Conservation (phyloP, 257 asterid genomes). For the Rhazya stricta region DNA sequence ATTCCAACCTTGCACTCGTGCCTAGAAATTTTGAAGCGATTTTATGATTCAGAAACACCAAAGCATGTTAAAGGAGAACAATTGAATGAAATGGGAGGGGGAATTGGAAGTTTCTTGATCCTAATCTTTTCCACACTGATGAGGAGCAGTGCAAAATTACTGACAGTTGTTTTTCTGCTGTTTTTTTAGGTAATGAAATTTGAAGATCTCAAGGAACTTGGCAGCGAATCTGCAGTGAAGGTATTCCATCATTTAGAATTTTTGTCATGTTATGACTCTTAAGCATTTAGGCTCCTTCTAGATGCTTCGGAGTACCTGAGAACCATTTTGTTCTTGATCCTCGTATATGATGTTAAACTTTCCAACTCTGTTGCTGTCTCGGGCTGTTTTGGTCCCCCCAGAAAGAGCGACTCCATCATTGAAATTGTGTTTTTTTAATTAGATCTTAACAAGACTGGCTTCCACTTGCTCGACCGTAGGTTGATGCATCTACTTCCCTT, state of each 20-base stretch:
- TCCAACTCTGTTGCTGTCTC: neutral
- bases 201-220: conserved; percentile 90
- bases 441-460: neutral
- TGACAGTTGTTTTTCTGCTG: conserved; percentile 16
- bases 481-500: neutral
- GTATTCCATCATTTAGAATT: conserved; percentile 26
- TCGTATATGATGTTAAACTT: neutral
- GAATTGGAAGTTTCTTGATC: neutral
- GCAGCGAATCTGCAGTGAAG: conserved; percentile 91
- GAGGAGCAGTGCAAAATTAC: neutral
- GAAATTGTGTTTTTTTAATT: neutral
- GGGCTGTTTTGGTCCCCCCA: neutral
- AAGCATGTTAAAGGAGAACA: neutral
- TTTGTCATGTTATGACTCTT: neutral
- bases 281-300: neutral
- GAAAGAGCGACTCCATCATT: neutral
- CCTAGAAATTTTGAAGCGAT: neutral
- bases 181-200: conserved; percentile 85
- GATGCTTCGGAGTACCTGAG: neutral
- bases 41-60: neutral
- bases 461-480: neutral
- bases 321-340: neutral
- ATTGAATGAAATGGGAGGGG: neutral
- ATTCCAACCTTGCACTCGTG: neutral
- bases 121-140: neutral